Evolutionary conservation across 1,284 basidiomycete genomes (phyloP), one percentile per base, ranked within the genome.

Genomic region (Apiotrichum brassicae): DNA sequence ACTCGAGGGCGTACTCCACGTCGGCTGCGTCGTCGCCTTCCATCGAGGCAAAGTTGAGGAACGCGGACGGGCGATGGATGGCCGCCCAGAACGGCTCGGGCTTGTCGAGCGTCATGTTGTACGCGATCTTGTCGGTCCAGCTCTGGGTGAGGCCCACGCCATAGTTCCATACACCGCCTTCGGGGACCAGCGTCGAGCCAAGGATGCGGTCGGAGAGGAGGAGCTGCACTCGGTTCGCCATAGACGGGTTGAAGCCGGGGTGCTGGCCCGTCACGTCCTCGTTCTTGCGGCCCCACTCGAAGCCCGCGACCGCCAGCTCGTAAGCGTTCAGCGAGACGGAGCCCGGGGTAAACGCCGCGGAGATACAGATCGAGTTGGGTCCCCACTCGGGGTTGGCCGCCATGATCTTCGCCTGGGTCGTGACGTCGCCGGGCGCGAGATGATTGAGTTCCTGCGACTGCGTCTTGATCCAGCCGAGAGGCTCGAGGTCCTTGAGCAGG

Each of bases 221-320:
- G 35, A 98, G 78, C 73, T 99, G 95, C 23, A 95, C 92, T 28
- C 90, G 83, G 70, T 95, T 93, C 3, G 92, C 93, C 94, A 97
- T 97, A 60, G 87, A 90, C 23, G 92, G 86, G 70, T 94, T 97
- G 78, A 94, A 98, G 37, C 92, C 91, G 73, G 82, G 77, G 61
- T 89, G 86, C 61, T 89, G 89, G 41, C 84, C 80, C n/a, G 86
- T 86, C 38, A 80, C 86, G 65, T 91, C 90, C 58, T 79, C 73
- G 63, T 92, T 92, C 77, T 97, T 97, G 58, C 95, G 79, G 37
- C 94, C 94, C 94, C 94, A 98, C 70, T 99, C 95, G 71, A 98
- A 98, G 16, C 95, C 95, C 46, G 85, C 80, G 4, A 93, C 84
- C 9, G 85, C 86, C 46, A 98, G 75, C 33, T 83, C 87, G 76